Base-by-base conservation (phyloP, 805 yeast species). In the Clavispora fructus region DNA sequence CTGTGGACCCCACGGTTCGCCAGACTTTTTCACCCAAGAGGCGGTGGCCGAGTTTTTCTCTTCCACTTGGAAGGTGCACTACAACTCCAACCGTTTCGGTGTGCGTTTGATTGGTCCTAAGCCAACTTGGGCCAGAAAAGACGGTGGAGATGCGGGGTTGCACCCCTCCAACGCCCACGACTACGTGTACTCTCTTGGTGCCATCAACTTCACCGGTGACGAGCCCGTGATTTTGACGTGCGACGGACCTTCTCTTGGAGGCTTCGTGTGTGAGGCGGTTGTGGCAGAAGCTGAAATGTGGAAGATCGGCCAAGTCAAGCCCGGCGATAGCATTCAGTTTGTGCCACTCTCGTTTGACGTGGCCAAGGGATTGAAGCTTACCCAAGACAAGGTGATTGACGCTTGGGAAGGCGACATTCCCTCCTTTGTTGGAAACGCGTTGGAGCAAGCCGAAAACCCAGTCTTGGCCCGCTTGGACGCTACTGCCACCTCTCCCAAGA, bases 131-230 rank as follows among this genome's bases (percentile, higher is more conserved):
- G 97, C 97, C 11, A 81, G 99, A 71, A 64, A 77, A 9, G 96
- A 90, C 63, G 99, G 98, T 69, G 99, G 98, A 50, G 96, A 90
- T 59, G 99, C 94, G 48, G 99, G 99, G 47, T 75, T 92, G 61
- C 99, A 92, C 71, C 99, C 99, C 42, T 90, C 97, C n/a, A 92
- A 92, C 68, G 91, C 96, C 38, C 98, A 92, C 63, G 99, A 92
- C 71, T 94, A 92, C 61, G 98, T 92, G 44, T 92, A 92, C 65
- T 89, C 98, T 0, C 71, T 90, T 44, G 98, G 99, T 58, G 98
- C 99, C 27, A 85, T 92, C 65, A 94, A 94, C 68, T 94, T 94
- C 65, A 94, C 98, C 31, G 99, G 99, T 68, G 98, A 94, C 68
- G 98, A 92, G 67, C 98, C 98, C 1, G 99, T 92, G 30, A 90